phyloP scores from a whole-genome alignment of 441 rosid species.

The Capsella rubella region DNA sequence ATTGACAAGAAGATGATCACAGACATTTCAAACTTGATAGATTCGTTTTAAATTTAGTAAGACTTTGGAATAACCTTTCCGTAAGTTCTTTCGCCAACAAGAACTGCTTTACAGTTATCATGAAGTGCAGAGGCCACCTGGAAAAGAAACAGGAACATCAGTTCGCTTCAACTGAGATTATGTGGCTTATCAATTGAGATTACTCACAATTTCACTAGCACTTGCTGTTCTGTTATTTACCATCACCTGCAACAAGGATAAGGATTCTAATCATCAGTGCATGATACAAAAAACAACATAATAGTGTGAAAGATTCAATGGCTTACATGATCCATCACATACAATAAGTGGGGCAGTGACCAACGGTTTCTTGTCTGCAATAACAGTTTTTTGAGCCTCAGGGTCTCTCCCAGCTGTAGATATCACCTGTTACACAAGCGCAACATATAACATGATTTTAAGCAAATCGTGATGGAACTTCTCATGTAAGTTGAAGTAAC shows the following conservation, averaged over 20 bases:
- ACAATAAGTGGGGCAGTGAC: constrained; percentile 80
- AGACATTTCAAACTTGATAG: neutral
- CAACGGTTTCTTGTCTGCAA: constrained; percentile 71
- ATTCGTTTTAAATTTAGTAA: neutral
- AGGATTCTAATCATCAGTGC: constrained; percentile 27
- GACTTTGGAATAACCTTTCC: constrained; percentile 70
- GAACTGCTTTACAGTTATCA: constrained; percentile 92
- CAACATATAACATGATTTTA: constrained; percentile 31
- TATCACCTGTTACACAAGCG: constrained; percentile 64
- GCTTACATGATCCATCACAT: constrained; percentile 53
- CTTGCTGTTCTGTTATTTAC: constrained; percentile 92
- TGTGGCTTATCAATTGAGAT: neutral
- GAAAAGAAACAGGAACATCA: constrained; percentile 27
- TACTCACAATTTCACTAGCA: constrained; percentile 93
- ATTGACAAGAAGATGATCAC: constrained; percentile 6
- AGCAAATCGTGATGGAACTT: neutral
- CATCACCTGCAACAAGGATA: constrained; percentile 66
- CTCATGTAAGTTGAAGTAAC: neutral
- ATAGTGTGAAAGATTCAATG: neutral
- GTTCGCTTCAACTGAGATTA: neutral
- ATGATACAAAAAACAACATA: constrained; percentile 6
- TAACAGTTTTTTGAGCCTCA: constrained; percentile 63
- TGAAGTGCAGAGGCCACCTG: constrained; percentile 99
- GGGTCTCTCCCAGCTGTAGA: constrained; percentile 85
- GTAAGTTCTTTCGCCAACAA: constrained; percentile 87